Base-by-base conservation (phyloP, 2,329 filamentous ascomycete species). In the Periglandula ipomoeae region DNA sequence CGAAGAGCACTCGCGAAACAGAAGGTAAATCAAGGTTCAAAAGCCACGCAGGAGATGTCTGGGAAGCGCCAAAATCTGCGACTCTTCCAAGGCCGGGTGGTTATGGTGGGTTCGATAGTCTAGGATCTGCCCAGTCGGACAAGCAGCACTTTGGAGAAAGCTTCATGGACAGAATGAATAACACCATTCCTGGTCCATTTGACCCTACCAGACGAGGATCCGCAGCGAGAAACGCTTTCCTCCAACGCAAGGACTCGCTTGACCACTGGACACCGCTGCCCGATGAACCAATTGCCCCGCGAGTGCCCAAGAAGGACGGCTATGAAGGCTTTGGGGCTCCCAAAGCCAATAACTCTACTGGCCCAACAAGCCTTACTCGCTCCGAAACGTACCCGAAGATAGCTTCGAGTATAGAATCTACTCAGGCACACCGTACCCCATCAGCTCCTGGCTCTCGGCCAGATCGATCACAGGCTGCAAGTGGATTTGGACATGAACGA, bases 181-280 rank as follows among this genome's bases (percentile, higher is more conserved):
- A 70, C 8, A 83, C 87, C 58, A 73, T 79, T 1, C 79, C 83
- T 1, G 83, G 81, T 0, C 83, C 84, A 0, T 86, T 87, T 56
- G 79, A 81, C 53, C 62, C 73, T 27, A 65, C 59, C 53, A 65
- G 67, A 55, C 67, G 65, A 35, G 59, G 63, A 26, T 60, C 65
- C 3, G 50, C 55, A 23, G 56, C 55, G n/a, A 58, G 60, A 13
- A 68, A 69, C 38, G 59, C 63, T 1, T 66, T 67, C 27, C 57
- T 65, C 4, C 56, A 58, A 3, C 58, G 57, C n/a, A 62, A 58
- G 41, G 55, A 61, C 8, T 66, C 64, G 4, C 47, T 55, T 13
- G 54, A 59, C 7, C 59, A 46, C 3, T 53, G 50, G 47, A 52
- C 48, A 13, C 39, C 47, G 6, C 43, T 41, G n/a, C 19, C 44